Evolutionary conservation across 805 yeast species (phyloP).

Genomic region (Candida boleticola): DNA sequence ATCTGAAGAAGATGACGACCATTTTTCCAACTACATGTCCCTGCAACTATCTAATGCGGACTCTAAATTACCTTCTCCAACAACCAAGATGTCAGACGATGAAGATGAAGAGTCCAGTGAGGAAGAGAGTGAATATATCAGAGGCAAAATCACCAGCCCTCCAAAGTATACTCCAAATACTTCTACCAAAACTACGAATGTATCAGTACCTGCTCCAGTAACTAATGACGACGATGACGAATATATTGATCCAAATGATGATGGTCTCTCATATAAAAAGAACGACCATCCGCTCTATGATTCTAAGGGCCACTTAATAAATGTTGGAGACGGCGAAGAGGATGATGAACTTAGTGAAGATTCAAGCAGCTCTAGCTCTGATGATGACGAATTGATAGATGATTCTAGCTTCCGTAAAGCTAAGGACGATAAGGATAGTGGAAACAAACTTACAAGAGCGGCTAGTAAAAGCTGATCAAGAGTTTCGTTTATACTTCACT

Average conservation of each 20-base stretch:
- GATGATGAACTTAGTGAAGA: conserved; percentile 29
- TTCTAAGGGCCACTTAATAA: conserved; percentile 25
- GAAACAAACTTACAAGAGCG: conserved; percentile 35
- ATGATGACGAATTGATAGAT: conserved; percentile 25
- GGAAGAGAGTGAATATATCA: conserved; percentile 11
- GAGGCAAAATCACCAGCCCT: not conserved
- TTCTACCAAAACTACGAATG: not conserved
- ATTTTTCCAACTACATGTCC: conserved; percentile 71
- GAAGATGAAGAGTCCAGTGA: conserved; percentile 8
- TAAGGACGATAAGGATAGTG: conserved; percentile 15
- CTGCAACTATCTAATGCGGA: conserved; percentile 61
- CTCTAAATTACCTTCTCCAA: conserved; percentile 27
- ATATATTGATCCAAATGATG: conserved; percentile 78
- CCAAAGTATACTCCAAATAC: not conserved
- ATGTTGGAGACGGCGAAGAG: conserved; percentile 6
- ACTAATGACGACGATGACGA: conserved; percentile 56
- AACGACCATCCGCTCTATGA: conserved; percentile 60
- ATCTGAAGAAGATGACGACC: conserved; percentile 47
- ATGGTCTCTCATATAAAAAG: conserved; percentile 71
- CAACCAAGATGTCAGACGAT: conserved; percentile 19
- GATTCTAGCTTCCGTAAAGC: conserved; percentile 18
- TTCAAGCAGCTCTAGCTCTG: conserved; percentile 25
- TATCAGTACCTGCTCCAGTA: conserved; percentile 3
- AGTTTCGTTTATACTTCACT: too few species aligned
- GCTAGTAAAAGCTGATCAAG: conserved; percentile 41